Evolutionary conservation across 2,329 filamentous ascomycete genomes (phyloP).

Genomic region (Zymoseptoria brevis): DNA sequence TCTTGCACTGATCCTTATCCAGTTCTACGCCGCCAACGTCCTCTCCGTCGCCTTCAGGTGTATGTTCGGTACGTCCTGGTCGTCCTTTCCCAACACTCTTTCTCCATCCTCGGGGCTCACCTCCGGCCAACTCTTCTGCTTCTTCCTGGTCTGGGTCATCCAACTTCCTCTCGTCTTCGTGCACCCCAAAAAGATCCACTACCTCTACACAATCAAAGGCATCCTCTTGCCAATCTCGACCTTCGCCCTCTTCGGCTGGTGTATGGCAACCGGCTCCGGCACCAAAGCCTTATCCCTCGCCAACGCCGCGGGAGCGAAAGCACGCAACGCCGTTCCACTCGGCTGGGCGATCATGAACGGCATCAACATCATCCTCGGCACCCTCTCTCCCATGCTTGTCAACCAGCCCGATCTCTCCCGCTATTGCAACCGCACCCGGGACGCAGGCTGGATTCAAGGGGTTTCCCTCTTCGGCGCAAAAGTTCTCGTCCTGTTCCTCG

Average conservation of each 20-base stretch:
- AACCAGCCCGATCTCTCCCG: constrained; percentile 38
- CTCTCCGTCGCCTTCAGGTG: constrained; percentile 32
- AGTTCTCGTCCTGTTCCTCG: constrained; percentile 35
- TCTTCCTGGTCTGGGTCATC: constrained; percentile 24
- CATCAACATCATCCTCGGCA: constrained; percentile 36
- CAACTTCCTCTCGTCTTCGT: constrained; percentile 29
- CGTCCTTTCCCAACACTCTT: constrained; percentile 26
- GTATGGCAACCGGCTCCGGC: constrained; percentile 25
- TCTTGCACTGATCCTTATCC: constrained; percentile 1
- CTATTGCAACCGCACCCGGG: constrained; percentile 30
- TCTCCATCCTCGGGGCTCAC: constrained; percentile 27
- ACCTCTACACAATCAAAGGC: constrained; percentile 15
- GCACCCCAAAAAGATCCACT: constrained; percentile 27
- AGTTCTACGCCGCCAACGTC: constrained; percentile 28
- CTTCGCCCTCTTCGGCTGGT: constrained; percentile 28
- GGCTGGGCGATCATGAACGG: constrained; percentile 36
- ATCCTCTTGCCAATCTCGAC: constrained; percentile 23
- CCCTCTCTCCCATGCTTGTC: constrained; percentile 32
- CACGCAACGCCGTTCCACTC: constrained; percentile 14
- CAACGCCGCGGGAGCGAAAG: constrained; percentile 5
- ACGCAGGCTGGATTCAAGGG: constrained; percentile 21
- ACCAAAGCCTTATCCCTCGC: constrained; percentile 4
- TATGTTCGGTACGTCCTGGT: constrained; percentile 34
- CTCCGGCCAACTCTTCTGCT: constrained; percentile 28
- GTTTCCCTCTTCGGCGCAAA: constrained; percentile 34